Base-by-base conservation (phyloP, 2,329 filamentous ascomycete genomes). In the Neoascochyta sp. region DNA sequence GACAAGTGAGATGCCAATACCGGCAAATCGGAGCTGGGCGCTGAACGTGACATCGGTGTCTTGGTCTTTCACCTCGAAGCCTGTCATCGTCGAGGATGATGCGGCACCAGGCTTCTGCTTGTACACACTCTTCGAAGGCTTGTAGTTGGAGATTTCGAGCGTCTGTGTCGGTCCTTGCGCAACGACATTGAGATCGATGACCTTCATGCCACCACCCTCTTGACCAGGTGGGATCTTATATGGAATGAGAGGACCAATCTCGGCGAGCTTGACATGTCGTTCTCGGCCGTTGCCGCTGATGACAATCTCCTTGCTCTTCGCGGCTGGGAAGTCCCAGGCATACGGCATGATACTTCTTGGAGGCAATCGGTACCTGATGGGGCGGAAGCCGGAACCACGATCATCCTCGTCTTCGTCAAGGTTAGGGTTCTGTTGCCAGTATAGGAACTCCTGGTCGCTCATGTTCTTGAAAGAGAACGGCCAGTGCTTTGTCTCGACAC, bases 381-480 rank as follows among this genome's bases (percentile, higher is more conserved):
- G 89, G 43, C 86, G 83, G 86, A 92, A 98, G 4, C 87, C 86
- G 30, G 86, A 89, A 34, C 81, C 69, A 31, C 65, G 73, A 52
- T 95, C 86, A 47, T 86, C 83, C 32, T 90, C 89, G 38, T 95
- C 89, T 41, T 96, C 89, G 38, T 95, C 89, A 7, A 94, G 69
- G 49, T 90, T 94, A 4, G 92, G 92, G 52, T 96, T 83, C 11
- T 87, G 85, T 62, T 98, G 92, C 70, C 84, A 95, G 68, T 98
- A 98, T 27, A 90, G 83, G 63, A 96, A 96, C 57, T 96, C 92
- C 14, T 83, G 84, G 53, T 96, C 90, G 54, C 90, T 96, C 67
- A 96, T 92, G 56, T 98, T 98, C 44, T 92, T 83, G 81, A 98
- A 95, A 0, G 89, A 95, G 66, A 92, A 98, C 0, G 92, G 92